Base-by-base conservation (phyloP, 1,284 basidiomycete species). In the Phellinidium pouzarii region DNA sequence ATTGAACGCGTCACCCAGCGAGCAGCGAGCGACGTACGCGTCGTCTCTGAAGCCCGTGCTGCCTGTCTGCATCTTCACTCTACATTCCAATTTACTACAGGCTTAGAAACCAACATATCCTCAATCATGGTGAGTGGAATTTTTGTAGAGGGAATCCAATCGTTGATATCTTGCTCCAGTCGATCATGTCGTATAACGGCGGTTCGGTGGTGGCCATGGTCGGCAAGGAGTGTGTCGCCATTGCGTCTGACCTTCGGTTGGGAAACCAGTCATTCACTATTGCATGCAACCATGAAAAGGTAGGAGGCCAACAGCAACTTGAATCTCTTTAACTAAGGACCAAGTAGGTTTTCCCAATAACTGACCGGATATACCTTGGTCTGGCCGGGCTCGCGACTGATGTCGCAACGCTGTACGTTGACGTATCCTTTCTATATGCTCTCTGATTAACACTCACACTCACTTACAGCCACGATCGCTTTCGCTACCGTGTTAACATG, bases 141-240 rank as follows among this genome's bases (percentile, higher is more conserved):
- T n/a, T n/a, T n/a, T 14, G 14, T 8, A 8, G 14, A 8, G 14
- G 31, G 14, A 34, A 34, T 34, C 31, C 6, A n/a, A n/a, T 8
- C 31, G 6, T 34, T 3, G 9, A 6, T 8, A 8, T 34, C 31
- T 40, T 17, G 34, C 5, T 9, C 17, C 34, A 89, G 88, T 91
- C 87, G 65, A 82, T 86, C 62, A 85, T 91, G 87, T 79, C 91
- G 72, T 79, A 84, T 61, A 94, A 94, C 76, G 92, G 92, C 73
- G 96, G 96, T 71, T 96, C 93, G 71, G 92, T 96, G 63, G 82
- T 99, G 71, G 96, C 96, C 72, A 99, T 99, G 94, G 87, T 88
- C 58, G 96, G 96, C 59, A 98, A 98, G 75, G 91, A 94, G 65
- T 99, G 96, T 69, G 96, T 99, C 55, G 96, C 95, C 53, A 99